A percentile compares a stretch with the other conserved stretches of the same genome.
Evolutionary conservation across 2,329 filamentous ascomycete genomes (phyloP).

Genomic region (Nemania sp.): DNA sequence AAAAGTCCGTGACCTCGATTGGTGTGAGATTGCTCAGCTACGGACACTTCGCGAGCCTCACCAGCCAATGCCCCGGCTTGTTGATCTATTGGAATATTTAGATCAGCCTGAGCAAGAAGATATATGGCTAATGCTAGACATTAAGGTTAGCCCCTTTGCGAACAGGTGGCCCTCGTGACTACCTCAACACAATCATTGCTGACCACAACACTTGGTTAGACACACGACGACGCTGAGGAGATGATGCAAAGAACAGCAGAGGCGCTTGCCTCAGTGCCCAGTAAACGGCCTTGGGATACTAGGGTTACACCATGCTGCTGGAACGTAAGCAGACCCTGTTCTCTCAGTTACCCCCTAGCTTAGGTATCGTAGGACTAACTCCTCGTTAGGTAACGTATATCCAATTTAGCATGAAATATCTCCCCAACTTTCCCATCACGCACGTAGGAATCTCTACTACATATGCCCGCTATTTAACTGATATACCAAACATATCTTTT

Average conservation of each 20-base stretch:
- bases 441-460: conserved; percentile 75
- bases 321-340: conserved; percentile 65
- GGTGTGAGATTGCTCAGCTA: conserved; percentile 64
- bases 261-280: conserved; percentile 67
- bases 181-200: neutral
- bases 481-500: conserved; percentile 75
- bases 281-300: conserved; percentile 72
- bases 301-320: conserved; percentile 86
- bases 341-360: neutral
- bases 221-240: conserved; percentile 75
- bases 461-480: conserved; percentile 79
- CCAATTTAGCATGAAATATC: conserved; percentile 68
- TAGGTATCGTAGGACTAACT: conserved; percentile 1
- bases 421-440: conserved; percentile 73
- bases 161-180: neutral
- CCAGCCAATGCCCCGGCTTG: conserved; percentile 78
- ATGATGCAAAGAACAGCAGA: conserved; percentile 77
- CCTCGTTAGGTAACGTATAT: conserved; percentile 71
- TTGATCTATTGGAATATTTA: conserved; percentile 80
- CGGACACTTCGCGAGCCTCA: conserved; percentile 75
- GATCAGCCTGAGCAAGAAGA: conserved; percentile 71
- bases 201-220: conserved; percentile 55
- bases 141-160: conserved; percentile 72
- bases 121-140: conserved; percentile 87
- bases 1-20: conserved; percentile 80